Percentiles rank a stretch among this genome's conserved stretches.
These are phyloP conservation scores for Telfairia occidentalis DNA, from an alignment of 331 rosid species.

Conservation along the genomic window DNA sequence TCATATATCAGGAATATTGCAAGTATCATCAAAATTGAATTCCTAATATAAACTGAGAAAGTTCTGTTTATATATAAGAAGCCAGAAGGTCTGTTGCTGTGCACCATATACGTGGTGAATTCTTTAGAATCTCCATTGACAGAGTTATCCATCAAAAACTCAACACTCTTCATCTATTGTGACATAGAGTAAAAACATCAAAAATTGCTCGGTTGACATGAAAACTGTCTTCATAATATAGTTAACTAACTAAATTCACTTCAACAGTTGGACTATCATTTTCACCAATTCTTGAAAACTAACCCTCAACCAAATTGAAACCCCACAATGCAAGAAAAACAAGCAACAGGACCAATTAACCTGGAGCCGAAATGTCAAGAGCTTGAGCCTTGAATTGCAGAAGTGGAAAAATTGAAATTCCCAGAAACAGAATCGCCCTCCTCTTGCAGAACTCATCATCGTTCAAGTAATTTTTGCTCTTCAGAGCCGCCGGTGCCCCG, in stretches of 20 bases:
- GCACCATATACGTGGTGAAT: background rate
- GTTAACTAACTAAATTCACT: background rate
- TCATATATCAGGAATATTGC: background rate
- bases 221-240: background rate
- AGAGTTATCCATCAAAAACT: background rate
- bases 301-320: background rate
- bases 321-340: background rate
- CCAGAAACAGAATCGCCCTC: constrained; percentile 53
- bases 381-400: constrained; percentile 51
- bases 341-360: constrained; percentile 25
- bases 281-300: background rate
- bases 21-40: background rate
- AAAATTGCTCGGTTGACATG: background rate
- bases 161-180: background rate
- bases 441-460: constrained; percentile 24
- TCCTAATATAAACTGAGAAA: background rate
- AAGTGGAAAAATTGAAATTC: constrained; percentile 55
- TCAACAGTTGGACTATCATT: background rate
- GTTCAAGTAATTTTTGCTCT: constrained; percentile 23
- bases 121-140: background rate
- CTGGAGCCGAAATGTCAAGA: constrained; percentile 27
- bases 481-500: constrained; percentile 24
- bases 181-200: background rate
- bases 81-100: background rate
- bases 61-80: background rate